A percentile compares a stretch with the other conserved stretches of the same genome.
These are phyloP conservation scores for Candida montana DNA, from an alignment of 805 yeast species.

Conservation along the genomic window DNA sequence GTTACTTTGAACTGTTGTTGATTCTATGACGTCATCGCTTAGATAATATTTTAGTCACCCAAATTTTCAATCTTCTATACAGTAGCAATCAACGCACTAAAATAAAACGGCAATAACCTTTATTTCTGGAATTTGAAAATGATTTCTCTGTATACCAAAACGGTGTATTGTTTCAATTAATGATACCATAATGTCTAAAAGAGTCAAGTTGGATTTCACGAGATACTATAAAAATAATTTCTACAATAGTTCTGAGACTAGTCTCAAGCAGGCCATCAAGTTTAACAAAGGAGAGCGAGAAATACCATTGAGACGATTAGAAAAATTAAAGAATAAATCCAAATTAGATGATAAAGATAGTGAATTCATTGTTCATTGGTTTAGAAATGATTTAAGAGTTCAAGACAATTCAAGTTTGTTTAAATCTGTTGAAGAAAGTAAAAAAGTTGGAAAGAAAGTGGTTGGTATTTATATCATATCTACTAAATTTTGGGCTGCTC, in stretches of 20 bases:
- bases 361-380: conserved; percentile 37
- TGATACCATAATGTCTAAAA: conserved; percentile 11
- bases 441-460: conserved; percentile 28
- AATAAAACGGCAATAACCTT: too few relatives aligned
- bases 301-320: conserved; percentile 11
- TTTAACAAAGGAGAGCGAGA: conserved; percentile 9
- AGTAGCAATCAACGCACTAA: too few relatives aligned
- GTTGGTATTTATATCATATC: conserved; percentile 38
- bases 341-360: conserved; percentile 1
- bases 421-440: conserved; percentile 31
- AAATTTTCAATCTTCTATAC: too few relatives aligned
- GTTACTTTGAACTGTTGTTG: too few relatives aligned
- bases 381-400: conserved; percentile 41
- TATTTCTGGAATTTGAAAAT: too few relatives aligned
- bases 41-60: too few relatives aligned
- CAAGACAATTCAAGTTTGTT: conserved; percentile 39
- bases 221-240: conserved; percentile 9
- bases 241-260: conserved; percentile 5
- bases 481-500: conserved; percentile 36
- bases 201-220: conserved; percentile 15
- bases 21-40: too few relatives aligned
- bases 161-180: background rate
- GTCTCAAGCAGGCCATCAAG: conserved; percentile 9
- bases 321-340: background rate
- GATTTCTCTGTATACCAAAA: too few relatives aligned